A percentile compares a stretch with the other conserved stretches of the same genome.
Evolutionary conservation across 106 monocot genomes (phyloP).

Genomic region (Allium cepa): DNA sequence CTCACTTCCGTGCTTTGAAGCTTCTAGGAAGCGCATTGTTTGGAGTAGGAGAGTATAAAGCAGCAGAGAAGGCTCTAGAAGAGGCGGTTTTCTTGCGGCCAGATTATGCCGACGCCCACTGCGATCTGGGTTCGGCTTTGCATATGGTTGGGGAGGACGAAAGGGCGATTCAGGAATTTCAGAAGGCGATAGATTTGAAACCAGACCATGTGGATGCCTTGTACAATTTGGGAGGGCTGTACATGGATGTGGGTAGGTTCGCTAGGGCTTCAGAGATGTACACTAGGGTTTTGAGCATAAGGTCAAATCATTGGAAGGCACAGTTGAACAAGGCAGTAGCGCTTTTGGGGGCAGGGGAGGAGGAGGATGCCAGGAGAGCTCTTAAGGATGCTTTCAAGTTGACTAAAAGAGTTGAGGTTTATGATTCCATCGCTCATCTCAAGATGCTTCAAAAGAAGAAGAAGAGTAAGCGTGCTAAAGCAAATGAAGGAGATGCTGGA

Average conservation of each 20-base stretch:
- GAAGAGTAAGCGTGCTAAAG: slow-evolving; percentile 19
- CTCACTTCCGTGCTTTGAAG: slow-evolving; percentile 82
- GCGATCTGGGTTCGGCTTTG: slow-evolving; percentile 80
- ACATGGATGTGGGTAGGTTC: slow-evolving; percentile 77
- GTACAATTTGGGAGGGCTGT: slow-evolving; percentile 89
- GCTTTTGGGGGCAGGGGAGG: slow-evolving; percentile 76
- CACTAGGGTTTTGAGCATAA: slow-evolving; percentile 64
- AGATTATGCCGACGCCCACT: slow-evolving; percentile 88
- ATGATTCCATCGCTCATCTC: slow-evolving; percentile 89
- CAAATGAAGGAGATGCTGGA: slow-evolving; percentile 18
- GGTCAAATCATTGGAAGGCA: slow-evolving; percentile 80
- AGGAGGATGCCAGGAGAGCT: slow-evolving; percentile 75
- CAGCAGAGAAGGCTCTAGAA: slow-evolving; percentile 88
- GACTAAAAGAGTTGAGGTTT: slow-evolving; percentile 91
- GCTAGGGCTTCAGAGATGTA: slow-evolving; percentile 93
- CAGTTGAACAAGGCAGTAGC: slow-evolving; percentile 90
- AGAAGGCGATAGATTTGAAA: slow-evolving; percentile 94
- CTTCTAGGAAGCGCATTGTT: slow-evolving; percentile 85
- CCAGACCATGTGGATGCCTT: slow-evolving; percentile 90
- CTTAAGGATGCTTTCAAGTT: slow-evolving; percentile 95
- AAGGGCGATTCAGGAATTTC: slow-evolving; percentile 89
- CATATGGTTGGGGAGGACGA: slow-evolving; percentile 93
- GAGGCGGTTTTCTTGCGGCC: slow-evolving; percentile 75
- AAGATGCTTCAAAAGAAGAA: slow-evolving; percentile 72
- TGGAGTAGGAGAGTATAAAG: slow-evolving; percentile 88